These are phyloP conservation scores for Colletotrichum cereale DNA, from an alignment of 2,329 filamentous ascomycete genomes.

Conservation along the genomic window DNA sequence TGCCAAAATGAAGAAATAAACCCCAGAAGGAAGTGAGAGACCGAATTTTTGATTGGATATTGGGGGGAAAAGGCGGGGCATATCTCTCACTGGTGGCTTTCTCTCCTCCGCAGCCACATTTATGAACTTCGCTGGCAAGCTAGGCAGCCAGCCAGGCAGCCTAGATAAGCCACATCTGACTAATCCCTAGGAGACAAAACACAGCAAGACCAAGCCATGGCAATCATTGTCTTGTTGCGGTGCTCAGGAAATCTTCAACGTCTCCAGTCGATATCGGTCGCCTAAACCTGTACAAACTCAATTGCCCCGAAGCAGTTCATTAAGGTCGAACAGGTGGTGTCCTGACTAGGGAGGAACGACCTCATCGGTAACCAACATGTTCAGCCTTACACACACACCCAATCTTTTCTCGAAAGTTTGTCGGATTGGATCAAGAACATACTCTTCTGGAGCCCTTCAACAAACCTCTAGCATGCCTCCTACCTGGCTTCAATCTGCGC, in stretches of 20 bases:
- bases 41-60: conserved; percentile 8
- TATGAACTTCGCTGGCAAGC: neutral
- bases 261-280: neutral
- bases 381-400: neutral
- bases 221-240: neutral
- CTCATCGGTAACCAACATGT: neutral
- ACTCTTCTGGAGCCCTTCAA: neutral
- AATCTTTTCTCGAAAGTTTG: neutral
- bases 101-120: neutral
- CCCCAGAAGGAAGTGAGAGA: neutral
- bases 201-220: neutral
- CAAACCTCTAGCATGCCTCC: conserved; percentile 21
- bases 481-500: conserved; percentile 50
- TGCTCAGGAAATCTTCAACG: neutral
- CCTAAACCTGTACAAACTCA: neutral
- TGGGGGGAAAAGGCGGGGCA: neutral
- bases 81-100: neutral
- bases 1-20: neutral
- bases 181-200: neutral
- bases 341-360: neutral
- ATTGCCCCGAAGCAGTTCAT: neutral
- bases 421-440: neutral
- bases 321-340: neutral
- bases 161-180: conserved; percentile 19
- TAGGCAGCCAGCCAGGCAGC: too few species aligned